Base-by-base conservation (phyloP, 257 asterid genomes). In the Fraxinus excelsior region DNA sequence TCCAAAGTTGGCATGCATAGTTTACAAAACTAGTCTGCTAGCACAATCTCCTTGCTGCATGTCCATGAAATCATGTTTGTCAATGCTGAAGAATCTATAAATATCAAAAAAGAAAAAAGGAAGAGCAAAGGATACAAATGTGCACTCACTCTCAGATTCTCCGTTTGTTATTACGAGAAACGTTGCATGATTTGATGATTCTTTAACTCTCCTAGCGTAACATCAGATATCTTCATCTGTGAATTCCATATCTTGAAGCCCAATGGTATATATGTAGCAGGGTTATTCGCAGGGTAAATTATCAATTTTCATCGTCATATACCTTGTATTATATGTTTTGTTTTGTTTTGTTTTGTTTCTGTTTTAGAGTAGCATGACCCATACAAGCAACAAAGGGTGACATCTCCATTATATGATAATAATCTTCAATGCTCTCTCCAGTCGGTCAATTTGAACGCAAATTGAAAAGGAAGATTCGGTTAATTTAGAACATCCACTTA, bases 1-100 rank as follows among this genome's bases (percentile, higher is more conserved):
- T 85, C 70, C 88, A 83, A 72, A 85, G 71, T n/a, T 81, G 74
- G 76, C 23, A 0, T 7, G 25, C 75, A 26, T 74, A 67, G 37
- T 37, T 65, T 2, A 26, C 21, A 19, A 29, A 32, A 10, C 26
- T 29, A 10, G 69, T 11, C 18, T 62, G 32, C 31, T 26, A 10
- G 12, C 16, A 53, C 25, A 4, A 62, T 62, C 5, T 62, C 34
- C 9, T 23, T n/a, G 32, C 68, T 9, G 34, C 32, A 26, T 10
- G 32, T 25, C 76, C 19, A 10, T 5, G 8, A 16, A 12, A 19
- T 53, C 29, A 25, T n/a, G 70, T 60, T 44, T 12, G 11, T 38
- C 21, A 19, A 62, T 25, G 60, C 75, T 68, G 75, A 66, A 49
- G 8, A 34, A 60, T 8, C n/a, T 58, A 51, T 23, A 56, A 0